Percentiles rank a stretch among this genome's conserved stretches.
Evolutionary conservation across 1,284 basidiomycete genomes (phyloP).

Genomic region (Apiotrichum brassicae): DNA sequence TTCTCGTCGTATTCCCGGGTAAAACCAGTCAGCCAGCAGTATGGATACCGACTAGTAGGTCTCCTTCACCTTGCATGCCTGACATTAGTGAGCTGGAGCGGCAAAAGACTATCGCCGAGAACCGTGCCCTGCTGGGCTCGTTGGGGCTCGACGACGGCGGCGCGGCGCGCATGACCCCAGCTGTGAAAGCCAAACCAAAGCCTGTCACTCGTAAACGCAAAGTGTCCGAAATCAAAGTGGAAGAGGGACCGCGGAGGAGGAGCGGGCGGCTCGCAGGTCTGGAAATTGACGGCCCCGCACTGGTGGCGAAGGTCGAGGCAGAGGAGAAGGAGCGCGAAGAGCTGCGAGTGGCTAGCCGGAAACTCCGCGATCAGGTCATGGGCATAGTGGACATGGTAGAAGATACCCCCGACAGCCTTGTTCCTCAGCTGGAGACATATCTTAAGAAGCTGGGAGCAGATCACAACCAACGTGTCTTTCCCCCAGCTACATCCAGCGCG

Average conservation of each 20-base stretch:
- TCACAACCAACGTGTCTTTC: neutral
- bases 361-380: slow-evolving; percentile 35
- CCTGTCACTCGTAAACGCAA: slow-evolving; percentile 2
- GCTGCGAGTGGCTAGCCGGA: slow-evolving; percentile 27
- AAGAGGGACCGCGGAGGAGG: slow-evolving; percentile 34
- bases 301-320: slow-evolving; percentile 24
- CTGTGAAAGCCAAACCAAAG: slow-evolving; percentile 14
- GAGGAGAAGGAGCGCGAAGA: slow-evolving; percentile 36
- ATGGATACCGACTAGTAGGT: slow-evolving; percentile 2
- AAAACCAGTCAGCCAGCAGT: too few relatives aligned
- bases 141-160: slow-evolving; percentile 41
- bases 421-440: slow-evolving; percentile 16
- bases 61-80: too few relatives aligned
- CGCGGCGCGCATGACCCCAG: slow-evolving; percentile 8
- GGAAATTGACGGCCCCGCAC: slow-evolving; percentile 34
- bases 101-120: slow-evolving; percentile 46
- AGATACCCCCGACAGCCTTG: slow-evolving; percentile 19
- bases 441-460: neutral
- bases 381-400: slow-evolving; percentile 32
- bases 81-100: slow-evolving; percentile 43
- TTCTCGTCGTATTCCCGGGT: too few relatives aligned
- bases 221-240: slow-evolving; percentile 4
- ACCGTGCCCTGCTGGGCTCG: slow-evolving; percentile 44
- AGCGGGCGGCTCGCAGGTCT: slow-evolving; percentile 35
- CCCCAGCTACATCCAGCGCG: slow-evolving; percentile 3